Evolutionary conservation across 176 grass and related monocot species (phyloP).

Genomic region (Typha latifolia): DNA sequence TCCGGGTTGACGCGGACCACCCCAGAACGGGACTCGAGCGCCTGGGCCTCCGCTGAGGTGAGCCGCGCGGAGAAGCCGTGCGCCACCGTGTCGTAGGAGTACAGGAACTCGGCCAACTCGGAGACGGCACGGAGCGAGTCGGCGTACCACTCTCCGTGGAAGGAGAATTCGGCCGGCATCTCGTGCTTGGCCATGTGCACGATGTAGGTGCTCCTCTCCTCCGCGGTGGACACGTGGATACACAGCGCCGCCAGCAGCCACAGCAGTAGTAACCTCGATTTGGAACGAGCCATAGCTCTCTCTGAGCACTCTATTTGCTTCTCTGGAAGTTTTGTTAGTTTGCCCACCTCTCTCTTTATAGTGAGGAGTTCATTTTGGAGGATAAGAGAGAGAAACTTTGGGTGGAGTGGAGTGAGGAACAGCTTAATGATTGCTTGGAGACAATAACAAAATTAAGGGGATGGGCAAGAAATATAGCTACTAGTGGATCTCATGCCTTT

Average conservation of each 20-base stretch:
- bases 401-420: conserved; percentile 20
- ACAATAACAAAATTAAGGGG: background rate
- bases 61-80: conserved; percentile 83
- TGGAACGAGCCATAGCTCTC: background rate
- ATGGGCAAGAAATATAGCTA: too few relatives aligned
- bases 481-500: too few relatives aligned
- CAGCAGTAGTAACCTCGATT: background rate
- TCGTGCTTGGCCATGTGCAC: conserved; percentile 80
- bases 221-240: background rate
- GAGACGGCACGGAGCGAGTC: conserved; percentile 64
- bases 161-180: conserved; percentile 50
- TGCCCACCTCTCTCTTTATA: too few relatives aligned
- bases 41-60: conserved; percentile 35
- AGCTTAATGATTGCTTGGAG: conserved; percentile 32
- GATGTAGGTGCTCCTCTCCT: conserved; percentile 52
- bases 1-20: conserved; percentile 68
- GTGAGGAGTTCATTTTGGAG: background rate
- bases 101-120: conserved; percentile 44
- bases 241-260: background rate
- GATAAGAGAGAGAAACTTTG: conserved; percentile 23
- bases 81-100: conserved; percentile 62
- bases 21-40: conserved; percentile 21
- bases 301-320: background rate
- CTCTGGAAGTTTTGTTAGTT: too few relatives aligned
- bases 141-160: conserved; percentile 82